These are phyloP conservation scores for Beauveria pseudobassiana DNA, from an alignment of 2,329 filamentous ascomycete genomes.

Conservation along the genomic window DNA sequence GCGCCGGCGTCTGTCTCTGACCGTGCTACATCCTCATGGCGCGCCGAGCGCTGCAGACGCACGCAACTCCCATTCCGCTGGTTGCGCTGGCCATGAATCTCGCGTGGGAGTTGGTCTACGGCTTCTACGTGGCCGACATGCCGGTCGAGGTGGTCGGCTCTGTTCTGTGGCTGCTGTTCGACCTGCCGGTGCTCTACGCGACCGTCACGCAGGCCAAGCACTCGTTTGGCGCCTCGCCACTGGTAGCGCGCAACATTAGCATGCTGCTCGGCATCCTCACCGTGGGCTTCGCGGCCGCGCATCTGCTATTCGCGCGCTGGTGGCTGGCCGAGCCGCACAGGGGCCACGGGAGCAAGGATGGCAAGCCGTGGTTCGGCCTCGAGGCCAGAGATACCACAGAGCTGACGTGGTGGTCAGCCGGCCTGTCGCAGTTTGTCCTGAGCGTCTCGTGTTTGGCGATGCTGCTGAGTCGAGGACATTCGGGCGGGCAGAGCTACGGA, in stretches of 20 bases:
- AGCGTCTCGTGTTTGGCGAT: slow-evolving; percentile 35
- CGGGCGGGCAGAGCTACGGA: slow-evolving; percentile 38
- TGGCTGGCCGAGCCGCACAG: slow-evolving; percentile 36
- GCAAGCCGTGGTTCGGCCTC: slow-evolving; percentile 34
- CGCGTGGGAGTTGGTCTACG: slow-evolving; percentile 44
- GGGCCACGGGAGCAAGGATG: slow-evolving; percentile 35
- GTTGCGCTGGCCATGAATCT: slow-evolving; percentile 42
- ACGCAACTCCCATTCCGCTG: slow-evolving; percentile 42
- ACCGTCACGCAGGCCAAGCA: slow-evolving; percentile 35
- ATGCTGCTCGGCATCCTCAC: slow-evolving; percentile 29
- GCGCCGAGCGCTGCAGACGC: slow-evolving; percentile 35
- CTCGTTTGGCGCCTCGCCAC: slow-evolving; percentile 35
- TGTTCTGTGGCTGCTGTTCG: slow-evolving; percentile 40
- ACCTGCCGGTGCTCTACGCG: slow-evolving; percentile 38
- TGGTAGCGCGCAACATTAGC: slow-evolving; percentile 33
- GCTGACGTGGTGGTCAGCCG: slow-evolving; percentile 41
- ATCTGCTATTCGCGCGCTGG: slow-evolving; percentile 39
- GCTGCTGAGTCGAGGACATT: slow-evolving; percentile 38
- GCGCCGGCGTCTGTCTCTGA: slow-evolving; percentile 31
- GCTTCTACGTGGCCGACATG: slow-evolving; percentile 37
- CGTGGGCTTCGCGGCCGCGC: slow-evolving; percentile 26
- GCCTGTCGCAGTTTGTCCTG: slow-evolving; percentile 33
- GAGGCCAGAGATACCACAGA: slow-evolving; percentile 41
- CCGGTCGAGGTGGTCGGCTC: slow-evolving; percentile 37
- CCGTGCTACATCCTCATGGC: slow-evolving; percentile 40